Percentiles rank a stretch among this genome's conserved stretches.
phyloP scores from a whole-genome alignment of 1,284 basidiomycete species.

The Microbotryum saponariae region DNA sequence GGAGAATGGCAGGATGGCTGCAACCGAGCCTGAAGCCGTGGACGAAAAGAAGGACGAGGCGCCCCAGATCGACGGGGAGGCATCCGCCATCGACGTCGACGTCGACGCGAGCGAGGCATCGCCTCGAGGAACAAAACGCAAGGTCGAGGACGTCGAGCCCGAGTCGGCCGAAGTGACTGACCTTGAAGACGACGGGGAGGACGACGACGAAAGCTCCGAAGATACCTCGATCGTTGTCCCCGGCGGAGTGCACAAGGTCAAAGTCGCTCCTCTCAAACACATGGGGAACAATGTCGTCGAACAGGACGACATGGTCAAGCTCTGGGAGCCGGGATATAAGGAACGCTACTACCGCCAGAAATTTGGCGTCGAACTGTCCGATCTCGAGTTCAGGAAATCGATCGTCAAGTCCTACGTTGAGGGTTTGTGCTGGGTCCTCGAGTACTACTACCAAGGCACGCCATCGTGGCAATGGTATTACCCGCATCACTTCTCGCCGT shows the following conservation, averaged over 20 bases:
- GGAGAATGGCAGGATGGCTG: constrained; percentile 10
- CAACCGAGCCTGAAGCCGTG: constrained; percentile 14
- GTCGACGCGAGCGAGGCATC: constrained; percentile 17
- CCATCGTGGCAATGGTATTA: constrained; percentile 92
- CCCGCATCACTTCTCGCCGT: constrained; percentile 96
- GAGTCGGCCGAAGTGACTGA: constrained; percentile 11
- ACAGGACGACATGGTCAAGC: constrained; percentile 83
- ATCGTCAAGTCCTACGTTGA: constrained; percentile 80
- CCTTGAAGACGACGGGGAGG: constrained; percentile 34
- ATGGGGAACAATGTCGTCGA: constrained; percentile 71
- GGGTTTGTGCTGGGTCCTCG: constrained; percentile 91
- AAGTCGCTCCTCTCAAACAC: constrained; percentile 43
- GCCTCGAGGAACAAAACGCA: constrained; percentile 59
- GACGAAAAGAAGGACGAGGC: constrained; percentile 23
- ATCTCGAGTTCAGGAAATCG: constrained; percentile 66
- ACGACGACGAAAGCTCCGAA: constrained; percentile 36
- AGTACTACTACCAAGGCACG: constrained; percentile 93
- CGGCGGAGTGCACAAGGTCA: constrained; percentile 17
- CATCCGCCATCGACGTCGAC: constrained; percentile 6
- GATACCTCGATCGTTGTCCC: constrained; percentile 37
- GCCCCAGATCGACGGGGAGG: constrained; percentile 18
- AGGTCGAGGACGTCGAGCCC: constrained; percentile 48
- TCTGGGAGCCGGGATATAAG: constrained; percentile 91
- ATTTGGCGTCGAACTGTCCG: constrained; percentile 69
- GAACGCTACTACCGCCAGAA: constrained; percentile 94